Percentiles rank a stretch among this genome's conserved stretches.
phyloP scores from a whole-genome alignment of 1,284 basidiomycete species.

The Hemileccinum hortonii region DNA sequence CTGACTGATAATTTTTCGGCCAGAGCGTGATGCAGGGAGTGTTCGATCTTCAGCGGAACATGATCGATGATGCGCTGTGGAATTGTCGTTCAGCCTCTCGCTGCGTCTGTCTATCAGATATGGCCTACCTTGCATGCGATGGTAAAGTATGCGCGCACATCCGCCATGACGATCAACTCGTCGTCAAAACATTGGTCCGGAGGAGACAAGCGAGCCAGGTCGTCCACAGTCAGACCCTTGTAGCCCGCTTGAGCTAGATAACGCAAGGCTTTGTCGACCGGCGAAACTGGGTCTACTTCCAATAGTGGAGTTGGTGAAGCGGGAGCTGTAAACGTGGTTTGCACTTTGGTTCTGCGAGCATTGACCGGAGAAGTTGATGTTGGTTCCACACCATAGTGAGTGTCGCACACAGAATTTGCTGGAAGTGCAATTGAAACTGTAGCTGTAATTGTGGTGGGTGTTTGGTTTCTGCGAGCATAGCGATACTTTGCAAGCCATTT shows the following conservation, averaged over 20 bases:
- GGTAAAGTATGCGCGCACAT: constrained; percentile 53
- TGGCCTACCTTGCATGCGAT: constrained; percentile 44
- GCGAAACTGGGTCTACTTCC: background rate
- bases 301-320: too few relatives aligned
- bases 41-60: constrained; percentile 51
- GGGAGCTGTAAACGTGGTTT: too few relatives aligned
- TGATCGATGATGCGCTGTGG: constrained; percentile 55
- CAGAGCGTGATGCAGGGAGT: constrained; percentile 45
- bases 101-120: background rate
- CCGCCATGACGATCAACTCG: constrained; percentile 49
- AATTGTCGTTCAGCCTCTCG: background rate
- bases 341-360: too few relatives aligned
- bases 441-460: too few relatives aligned
- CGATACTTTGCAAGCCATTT: constrained; percentile 22
- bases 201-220: constrained; percentile 21
- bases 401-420: too few relatives aligned
- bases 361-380: too few relatives aligned
- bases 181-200: constrained; percentile 30
- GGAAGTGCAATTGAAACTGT: too few relatives aligned
- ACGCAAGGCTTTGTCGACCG: constrained; percentile 13
- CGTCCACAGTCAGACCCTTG: constrained; percentile 11
- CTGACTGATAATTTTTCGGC: constrained; percentile 37
- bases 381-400: too few relatives aligned
- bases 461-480: constrained; percentile 6
- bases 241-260: constrained; percentile 27